Evolutionary conservation across 2,329 filamentous ascomycete species (phyloP).

Genomic region (Basipetospora chlamydospora): DNA sequence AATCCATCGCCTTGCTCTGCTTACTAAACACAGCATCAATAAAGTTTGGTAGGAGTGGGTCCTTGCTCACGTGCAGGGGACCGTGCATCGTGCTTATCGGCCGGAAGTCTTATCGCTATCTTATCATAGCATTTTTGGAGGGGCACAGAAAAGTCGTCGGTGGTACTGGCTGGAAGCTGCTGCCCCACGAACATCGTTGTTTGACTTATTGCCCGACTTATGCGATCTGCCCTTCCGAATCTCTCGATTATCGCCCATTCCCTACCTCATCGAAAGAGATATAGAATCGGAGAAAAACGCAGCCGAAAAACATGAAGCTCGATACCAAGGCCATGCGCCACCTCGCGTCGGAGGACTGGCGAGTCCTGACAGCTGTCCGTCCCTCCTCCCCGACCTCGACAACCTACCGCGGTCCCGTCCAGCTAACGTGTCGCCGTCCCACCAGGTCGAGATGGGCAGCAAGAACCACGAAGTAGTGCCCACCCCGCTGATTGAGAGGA

Average conservation of each 20-base stretch:
- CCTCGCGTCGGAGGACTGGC: constrained; percentile 85
- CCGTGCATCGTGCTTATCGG: too few relatives aligned
- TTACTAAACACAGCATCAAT: too few relatives aligned
- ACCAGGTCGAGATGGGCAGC: constrained; percentile 78
- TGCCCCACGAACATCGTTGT: background rate
- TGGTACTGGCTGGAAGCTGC: background rate
- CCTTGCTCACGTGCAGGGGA: background rate
- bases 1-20: constrained; percentile 2
- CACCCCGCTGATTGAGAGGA: constrained; percentile 71
- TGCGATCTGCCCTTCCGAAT: background rate
- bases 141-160: constrained; percentile 3
- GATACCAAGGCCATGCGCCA: constrained; percentile 90
- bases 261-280: too few relatives aligned
- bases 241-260: too few relatives aligned
- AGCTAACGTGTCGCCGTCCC: background rate
- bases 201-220: background rate
- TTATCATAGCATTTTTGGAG: constrained; percentile 2
- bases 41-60: too few relatives aligned
- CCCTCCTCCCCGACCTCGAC: constrained; percentile 9
- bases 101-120: too few relatives aligned
- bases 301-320: constrained; percentile 58
- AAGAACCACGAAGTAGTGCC: constrained; percentile 97
- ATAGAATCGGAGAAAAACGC: too few relatives aligned
- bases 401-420: constrained; percentile 13
- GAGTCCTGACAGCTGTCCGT: constrained; percentile 77